These are phyloP conservation scores for Casaregolazyma lundiana DNA, from an alignment of 1,139 yeast species.

Conservation along the genomic window DNA sequence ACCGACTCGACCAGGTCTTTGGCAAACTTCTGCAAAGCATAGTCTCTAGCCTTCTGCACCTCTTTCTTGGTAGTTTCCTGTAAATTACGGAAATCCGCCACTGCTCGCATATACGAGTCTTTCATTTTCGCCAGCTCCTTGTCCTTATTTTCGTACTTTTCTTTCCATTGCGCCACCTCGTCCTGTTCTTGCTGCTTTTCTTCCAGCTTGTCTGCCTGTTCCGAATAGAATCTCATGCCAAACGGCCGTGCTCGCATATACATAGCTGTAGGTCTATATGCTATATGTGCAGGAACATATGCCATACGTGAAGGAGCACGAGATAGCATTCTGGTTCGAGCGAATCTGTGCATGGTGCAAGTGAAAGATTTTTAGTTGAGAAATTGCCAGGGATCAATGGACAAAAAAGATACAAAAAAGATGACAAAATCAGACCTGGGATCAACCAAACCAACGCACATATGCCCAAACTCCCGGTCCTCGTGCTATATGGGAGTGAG, in stretches of 20 bases:
- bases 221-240: conserved; percentile 6
- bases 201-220: conserved; percentile 20
- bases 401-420: too few species aligned
- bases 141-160: conserved; percentile 60
- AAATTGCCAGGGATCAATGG: too few species aligned
- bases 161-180: conserved; percentile 20
- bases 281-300: too few species aligned
- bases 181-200: conserved; percentile 18
- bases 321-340: too few species aligned
- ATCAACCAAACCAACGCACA: too few species aligned
- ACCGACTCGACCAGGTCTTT: conserved; percentile 84
- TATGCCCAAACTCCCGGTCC: conserved; percentile 30
- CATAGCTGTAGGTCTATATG: background rate
- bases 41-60: conserved; percentile 80
- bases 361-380: too few species aligned
- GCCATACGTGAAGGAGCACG: too few species aligned
- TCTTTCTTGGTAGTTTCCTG: conserved; percentile 90
- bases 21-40: conserved; percentile 89
- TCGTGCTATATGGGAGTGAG: conserved; percentile 83
- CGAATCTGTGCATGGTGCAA: too few species aligned
- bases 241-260: conserved; percentile 1
- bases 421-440: too few species aligned
- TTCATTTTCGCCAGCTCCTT: conserved; percentile 79
- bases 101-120: conserved; percentile 75
- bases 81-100: conserved; percentile 90